phyloP scores from a whole-genome alignment of 2,329 filamentous ascomycete species.

The Rhinocladiella mackenziei region DNA sequence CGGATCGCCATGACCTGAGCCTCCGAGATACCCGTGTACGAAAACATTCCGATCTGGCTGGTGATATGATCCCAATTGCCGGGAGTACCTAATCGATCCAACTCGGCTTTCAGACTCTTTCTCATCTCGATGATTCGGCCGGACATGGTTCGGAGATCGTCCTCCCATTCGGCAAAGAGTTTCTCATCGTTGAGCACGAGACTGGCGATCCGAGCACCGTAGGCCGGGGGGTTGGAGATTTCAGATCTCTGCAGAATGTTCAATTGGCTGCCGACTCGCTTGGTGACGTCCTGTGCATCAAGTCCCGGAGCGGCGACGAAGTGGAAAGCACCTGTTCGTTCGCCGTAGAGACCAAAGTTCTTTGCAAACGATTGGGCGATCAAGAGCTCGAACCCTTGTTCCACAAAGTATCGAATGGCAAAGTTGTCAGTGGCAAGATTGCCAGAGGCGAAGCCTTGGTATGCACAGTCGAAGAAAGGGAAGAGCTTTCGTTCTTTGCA shows the following conservation, averaged over 20 bases:
- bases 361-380: constrained; percentile 61
- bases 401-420: constrained; percentile 91
- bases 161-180: constrained; percentile 88
- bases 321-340: constrained; percentile 95
- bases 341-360: constrained; percentile 81
- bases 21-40: constrained; percentile 60
- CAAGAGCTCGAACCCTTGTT: constrained; percentile 74
- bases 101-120: constrained; percentile 67
- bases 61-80: constrained; percentile 97
- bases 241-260: constrained; percentile 93
- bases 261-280: constrained; percentile 76
- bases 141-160: constrained; percentile 87
- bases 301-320: constrained; percentile 70
- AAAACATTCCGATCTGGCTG: constrained; percentile 99
- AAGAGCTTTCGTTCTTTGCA: constrained; percentile 79
- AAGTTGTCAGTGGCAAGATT: constrained; percentile 79
- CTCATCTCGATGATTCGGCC: constrained; percentile 94
- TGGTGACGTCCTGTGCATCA: constrained; percentile 59
- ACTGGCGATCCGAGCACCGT: constrained; percentile 84
- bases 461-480: constrained; percentile 97
- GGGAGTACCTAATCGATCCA: constrained; percentile 80
- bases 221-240: constrained; percentile 94
- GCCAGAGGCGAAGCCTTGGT: constrained; percentile 91
- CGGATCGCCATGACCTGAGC: constrained; percentile 46
- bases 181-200: constrained; percentile 75